A percentile compares a stretch with the other conserved stretches of the same genome.
Conservation (phyloP, 2,329 filamentous ascomycete species). For the Onygena corvina region DNA sequence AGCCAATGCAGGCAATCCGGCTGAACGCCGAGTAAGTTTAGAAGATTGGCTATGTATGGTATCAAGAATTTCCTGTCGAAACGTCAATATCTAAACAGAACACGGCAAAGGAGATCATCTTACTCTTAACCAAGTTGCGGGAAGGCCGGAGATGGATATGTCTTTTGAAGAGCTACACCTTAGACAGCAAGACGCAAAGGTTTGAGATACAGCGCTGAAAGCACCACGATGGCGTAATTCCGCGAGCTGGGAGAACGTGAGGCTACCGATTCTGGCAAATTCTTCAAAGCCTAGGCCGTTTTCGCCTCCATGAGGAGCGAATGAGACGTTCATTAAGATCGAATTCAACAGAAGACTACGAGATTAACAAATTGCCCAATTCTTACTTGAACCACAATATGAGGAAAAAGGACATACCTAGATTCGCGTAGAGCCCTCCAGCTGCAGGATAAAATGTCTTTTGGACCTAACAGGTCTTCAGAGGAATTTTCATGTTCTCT, state of each 20-base stretch:
- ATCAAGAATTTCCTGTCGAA: constrained; percentile 40
- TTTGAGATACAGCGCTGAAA: constrained; percentile 83
- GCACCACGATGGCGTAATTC: constrained; percentile 80
- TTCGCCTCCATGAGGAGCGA: constrained; percentile 32
- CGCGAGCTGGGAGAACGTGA: constrained; percentile 72
- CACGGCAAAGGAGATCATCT: constrained; percentile 14
- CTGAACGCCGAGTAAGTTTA: constrained; percentile 74
- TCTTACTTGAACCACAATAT: constrained; percentile 4
- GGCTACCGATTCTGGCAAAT: constrained; percentile 54
- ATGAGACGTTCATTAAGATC: constrained; percentile 45
- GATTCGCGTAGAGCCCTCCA: constrained; percentile 93
- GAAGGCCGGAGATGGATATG: constrained; percentile 35
- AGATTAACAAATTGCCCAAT: background rate
- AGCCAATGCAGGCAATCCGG: constrained; percentile 78
- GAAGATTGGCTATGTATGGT: constrained; percentile 65
- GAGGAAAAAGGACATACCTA: constrained; percentile 45
- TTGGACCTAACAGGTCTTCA: constrained; percentile 63
- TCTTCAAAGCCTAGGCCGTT: constrained; percentile 42
- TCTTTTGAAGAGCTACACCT: constrained; percentile 45
- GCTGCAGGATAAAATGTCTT: constrained; percentile 84
- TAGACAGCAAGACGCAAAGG: constrained; percentile 70
- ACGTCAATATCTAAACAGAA: constrained; percentile 14
- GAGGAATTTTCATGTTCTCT: constrained; percentile 55
- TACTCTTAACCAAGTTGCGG: constrained; percentile 61
- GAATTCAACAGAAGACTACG: constrained; percentile 59